Percentiles rank a stretch among this genome's conserved stretches.
Conservation (phyloP, 179 eudicot genomes). For the Silene noctiflora region DNA sequence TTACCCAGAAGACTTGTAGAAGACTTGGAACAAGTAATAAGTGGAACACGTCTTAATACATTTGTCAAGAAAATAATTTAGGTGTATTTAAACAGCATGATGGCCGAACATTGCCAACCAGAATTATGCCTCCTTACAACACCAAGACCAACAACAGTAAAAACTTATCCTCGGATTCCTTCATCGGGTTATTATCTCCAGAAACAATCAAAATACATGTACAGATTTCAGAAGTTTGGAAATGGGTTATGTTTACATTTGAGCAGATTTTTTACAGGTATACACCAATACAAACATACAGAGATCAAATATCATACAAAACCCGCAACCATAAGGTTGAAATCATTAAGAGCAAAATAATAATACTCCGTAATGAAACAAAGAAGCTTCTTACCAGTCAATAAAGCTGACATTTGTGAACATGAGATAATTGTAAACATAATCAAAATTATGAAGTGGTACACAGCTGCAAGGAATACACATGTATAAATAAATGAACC, state of each 20-base stretch:
- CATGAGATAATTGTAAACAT: constrained; percentile 52
- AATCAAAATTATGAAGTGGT: constrained; percentile 57
- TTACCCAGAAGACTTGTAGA: neutral
- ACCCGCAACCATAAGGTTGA: neutral
- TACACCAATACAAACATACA: neutral
- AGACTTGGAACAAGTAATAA: neutral
- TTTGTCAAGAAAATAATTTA: too few relatives aligned
- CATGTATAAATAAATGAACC: neutral
- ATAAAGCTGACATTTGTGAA: constrained; percentile 56
- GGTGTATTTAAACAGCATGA: too few relatives aligned
- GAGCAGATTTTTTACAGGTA: neutral
- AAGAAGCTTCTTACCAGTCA: constrained; percentile 42
- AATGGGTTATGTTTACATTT: neutral
- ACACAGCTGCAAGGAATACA: constrained; percentile 43
- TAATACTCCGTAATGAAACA: neutral
- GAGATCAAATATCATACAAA: too few relatives aligned
- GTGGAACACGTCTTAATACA: too few relatives aligned
- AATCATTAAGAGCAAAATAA: neutral
- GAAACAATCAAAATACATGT: neutral
- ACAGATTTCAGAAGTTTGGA: neutral
- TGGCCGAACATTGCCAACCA: too few relatives aligned
- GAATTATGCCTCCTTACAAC: too few relatives aligned
- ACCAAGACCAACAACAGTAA: neutral
- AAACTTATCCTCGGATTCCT: neutral
- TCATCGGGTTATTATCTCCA: neutral